Evolutionary conservation across 768 basidiomycete species (phyloP), one percentile per base, ranked within the genome.

Genomic region (Jaapia argillacea): DNA sequence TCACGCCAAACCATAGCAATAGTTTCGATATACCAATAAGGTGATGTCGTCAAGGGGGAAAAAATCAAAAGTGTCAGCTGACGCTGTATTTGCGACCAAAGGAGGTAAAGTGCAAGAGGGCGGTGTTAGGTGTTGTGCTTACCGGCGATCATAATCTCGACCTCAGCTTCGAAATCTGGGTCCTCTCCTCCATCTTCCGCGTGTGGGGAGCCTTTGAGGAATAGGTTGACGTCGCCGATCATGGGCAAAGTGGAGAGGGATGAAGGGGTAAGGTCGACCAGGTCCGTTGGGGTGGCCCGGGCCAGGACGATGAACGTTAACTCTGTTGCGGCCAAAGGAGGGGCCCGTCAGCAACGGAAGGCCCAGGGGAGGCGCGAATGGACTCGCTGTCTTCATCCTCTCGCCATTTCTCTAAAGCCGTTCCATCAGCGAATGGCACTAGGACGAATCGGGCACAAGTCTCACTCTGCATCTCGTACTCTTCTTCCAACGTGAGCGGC

Each of bases 91-190:
- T n/a, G 36, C 47, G 22, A 5, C 10, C 10, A 43, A 23, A n/a
- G 24, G 27, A 25, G 35, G 12, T 33, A 24, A 4, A 5, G 13
- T 24, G 24, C 26, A 10, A 27, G 24, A 22, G 40, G 26, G 36
- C 43, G 42, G 27, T 16, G n/a, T n/a, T n/a, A 16, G 27, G 12
- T 28, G 12, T 27, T 31, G 24, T 40, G 50, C 66, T 44, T 48
- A 81, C 87, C 85, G 53, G 91, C 90, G 47, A 94, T 84, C 92
- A 94, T 97, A 47, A 94, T 80, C 58, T 94, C 90, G 22, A 80
- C 75, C 55, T 97, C 93, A 2, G 77, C 86, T 48, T 90, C 81
- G 44, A 76, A 72, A 20, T 69, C 62, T 4, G 64, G 61, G 1
- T 58, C 55, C 2, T 63, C 62, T 1, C 54, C 56, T 2, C 52